Evolutionary conservation across 2,329 filamentous ascomycete species (phyloP).

Genomic region (Pseudofabraea citricarpa): DNA sequence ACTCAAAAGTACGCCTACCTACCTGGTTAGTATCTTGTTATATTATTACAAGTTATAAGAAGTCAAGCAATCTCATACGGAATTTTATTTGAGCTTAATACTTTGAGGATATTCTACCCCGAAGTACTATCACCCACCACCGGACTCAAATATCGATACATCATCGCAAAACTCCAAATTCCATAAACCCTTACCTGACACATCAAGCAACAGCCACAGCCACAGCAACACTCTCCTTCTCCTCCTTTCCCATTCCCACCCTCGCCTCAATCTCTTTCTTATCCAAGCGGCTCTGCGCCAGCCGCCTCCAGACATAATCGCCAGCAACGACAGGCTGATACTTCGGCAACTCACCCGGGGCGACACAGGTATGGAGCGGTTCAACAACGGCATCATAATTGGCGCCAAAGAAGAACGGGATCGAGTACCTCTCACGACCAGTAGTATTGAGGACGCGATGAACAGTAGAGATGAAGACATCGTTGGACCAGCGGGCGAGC

Average conservation of each 20-base stretch:
- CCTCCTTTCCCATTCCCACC: background rate
- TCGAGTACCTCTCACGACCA: slow-evolving; percentile 7
- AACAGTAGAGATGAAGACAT: slow-evolving; percentile 10
- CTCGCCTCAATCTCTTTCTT: slow-evolving; percentile 1
- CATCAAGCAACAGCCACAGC: no score
- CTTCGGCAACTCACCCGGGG: slow-evolving; percentile 1
- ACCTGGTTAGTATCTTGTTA: no score
- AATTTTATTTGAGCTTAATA: no score
- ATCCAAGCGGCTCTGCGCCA: slow-evolving; percentile 5
- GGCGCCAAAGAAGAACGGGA: slow-evolving; percentile 8
- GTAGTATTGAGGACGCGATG: slow-evolving; percentile 8
- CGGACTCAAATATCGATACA: no score
- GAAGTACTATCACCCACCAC: no score
- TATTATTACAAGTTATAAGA: no score
- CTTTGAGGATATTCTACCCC: no score
- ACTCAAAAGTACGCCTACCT: no score
- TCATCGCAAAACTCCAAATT: no score
- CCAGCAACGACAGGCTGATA: slow-evolving; percentile 5
- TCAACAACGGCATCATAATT: slow-evolving; percentile 4
- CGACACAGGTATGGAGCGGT: slow-evolving; percentile 4
- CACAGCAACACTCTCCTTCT: no score
- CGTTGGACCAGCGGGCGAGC: slow-evolving; percentile 5
- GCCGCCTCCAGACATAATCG: slow-evolving; percentile 7
- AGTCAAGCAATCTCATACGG: no score
- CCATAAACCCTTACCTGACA: no score